Conservation (phyloP, 192 early-diverging fungal species). For the Linnemannia zychae region DNA sequence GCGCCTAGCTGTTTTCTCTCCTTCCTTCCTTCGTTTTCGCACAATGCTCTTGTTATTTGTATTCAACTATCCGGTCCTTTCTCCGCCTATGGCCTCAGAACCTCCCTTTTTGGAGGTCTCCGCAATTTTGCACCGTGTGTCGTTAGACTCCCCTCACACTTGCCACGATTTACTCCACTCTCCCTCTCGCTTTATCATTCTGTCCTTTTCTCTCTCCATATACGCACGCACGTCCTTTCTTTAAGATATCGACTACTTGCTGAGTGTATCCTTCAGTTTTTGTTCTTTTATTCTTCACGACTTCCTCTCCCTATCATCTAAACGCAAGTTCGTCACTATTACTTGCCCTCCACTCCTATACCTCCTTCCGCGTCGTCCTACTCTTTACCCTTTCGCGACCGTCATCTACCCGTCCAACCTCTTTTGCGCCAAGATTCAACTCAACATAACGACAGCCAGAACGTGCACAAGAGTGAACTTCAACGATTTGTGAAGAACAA, state of each 20-base stretch:
- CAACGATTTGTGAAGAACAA: background rate
- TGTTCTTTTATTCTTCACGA: background rate
- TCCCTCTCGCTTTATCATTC: background rate
- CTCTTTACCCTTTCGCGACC: background rate
- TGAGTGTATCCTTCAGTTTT: background rate
- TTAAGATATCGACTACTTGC: background rate
- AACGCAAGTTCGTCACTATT: background rate
- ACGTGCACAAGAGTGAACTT: background rate
- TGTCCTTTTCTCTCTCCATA: no score
- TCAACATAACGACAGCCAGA: background rate
- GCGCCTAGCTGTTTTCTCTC: background rate
- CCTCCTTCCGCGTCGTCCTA: background rate
- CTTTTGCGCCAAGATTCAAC: background rate
- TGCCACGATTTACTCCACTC: conserved; percentile 5
- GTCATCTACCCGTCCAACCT: background rate
- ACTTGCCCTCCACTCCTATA: background rate
- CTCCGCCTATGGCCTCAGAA: background rate
- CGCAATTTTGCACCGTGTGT: background rate
- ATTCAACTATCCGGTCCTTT: background rate
- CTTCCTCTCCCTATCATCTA: background rate
- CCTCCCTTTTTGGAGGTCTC: background rate
- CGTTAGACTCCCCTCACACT: background rate
- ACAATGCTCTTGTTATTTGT: conserved; percentile 1
- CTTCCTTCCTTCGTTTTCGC: background rate
- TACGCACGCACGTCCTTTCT: background rate